Evolutionary conservation across 805 yeast genomes (phyloP), one percentile per base, ranked within the genome.

Genomic region (Barnettozyma salicaria): DNA sequence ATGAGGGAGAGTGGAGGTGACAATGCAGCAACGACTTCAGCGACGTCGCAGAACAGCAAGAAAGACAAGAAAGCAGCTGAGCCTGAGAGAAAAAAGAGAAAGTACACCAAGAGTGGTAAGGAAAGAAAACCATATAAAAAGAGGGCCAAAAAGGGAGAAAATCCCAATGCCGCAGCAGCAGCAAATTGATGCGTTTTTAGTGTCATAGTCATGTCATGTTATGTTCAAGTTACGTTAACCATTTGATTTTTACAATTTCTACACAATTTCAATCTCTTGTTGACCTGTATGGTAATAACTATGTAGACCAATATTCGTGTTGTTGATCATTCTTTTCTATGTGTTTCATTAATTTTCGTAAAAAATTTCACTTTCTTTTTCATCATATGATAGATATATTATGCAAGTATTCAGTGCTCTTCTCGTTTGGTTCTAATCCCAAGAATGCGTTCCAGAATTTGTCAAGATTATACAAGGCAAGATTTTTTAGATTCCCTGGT

Each of bases 391-490:
- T 32, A 47, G 24, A 43, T 22, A 51, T 51, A 6, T 41, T 41
- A 13, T 45, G 48, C 28, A 53, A 36, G 28, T 45, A 51, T 34
- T 48, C 49, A 14, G 47, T 37, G 17, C 42, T 40, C 28, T 50
- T 41, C 18, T 37, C 36, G 12, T 53, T 37, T 34, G 51, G 47
- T 28, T 59, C 56, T 16, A 68, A 70, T n/a, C 95, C 95, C 39
- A 86, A 68, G 53, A 86, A 83, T 25, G 56, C 56, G 52, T 81
- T 78, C 96, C 96, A 90, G 56, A 73, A 68, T 27, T 67, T 63
- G 40, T 70, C 71, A 25, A 73, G 31, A 42, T 76, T 65, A 37
- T 68, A 62, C 33, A 87, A 46, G 8, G 61, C 45, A 38, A 75
- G 45, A 25, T 72, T 68, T 61, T 71, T 75, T 1, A 83, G 27